Evolutionary conservation across 2,329 filamentous ascomycete genomes (phyloP).

Genomic region (Leptographium flavum): DNA sequence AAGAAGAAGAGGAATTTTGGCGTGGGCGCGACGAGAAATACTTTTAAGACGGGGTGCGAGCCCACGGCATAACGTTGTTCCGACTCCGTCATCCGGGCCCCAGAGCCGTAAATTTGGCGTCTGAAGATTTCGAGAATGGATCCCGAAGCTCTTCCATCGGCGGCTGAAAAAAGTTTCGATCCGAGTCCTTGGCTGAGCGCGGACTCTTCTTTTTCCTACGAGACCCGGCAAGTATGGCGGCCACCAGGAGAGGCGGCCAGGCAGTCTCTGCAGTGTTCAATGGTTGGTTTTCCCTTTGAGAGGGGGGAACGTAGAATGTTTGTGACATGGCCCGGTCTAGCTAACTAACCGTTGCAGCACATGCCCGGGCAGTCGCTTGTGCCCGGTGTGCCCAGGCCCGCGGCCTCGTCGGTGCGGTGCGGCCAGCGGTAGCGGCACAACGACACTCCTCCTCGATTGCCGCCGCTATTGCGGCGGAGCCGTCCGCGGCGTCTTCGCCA

Average conservation of each 20-base stretch:
- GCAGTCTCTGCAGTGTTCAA: slow-evolving; percentile 33
- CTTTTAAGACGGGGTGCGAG: not conserved
- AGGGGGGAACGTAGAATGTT: not conserved
- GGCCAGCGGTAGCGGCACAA: slow-evolving; percentile 2
- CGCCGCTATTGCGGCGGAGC: slow-evolving; percentile 13
- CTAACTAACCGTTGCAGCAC: slow-evolving; percentile 1
- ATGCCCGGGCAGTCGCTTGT: slow-evolving; percentile 13
- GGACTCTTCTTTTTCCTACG: not conserved
- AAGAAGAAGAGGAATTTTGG: slow-evolving; percentile 16
- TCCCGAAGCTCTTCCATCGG: not conserved
- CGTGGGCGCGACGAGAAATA: not conserved
- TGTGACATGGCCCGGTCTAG: not conserved
- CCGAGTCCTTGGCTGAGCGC: not conserved
- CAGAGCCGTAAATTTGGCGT: not conserved
- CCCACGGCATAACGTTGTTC: slow-evolving; percentile 3
- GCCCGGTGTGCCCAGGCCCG: slow-evolving; percentile 17
- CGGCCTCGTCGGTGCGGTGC: not conserved
- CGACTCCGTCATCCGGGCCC: slow-evolving; percentile 1
- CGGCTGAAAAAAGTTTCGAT: not conserved
- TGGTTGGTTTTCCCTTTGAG: slow-evolving; percentile 15
- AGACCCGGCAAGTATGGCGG: slow-evolving; percentile 28
- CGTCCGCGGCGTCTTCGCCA: slow-evolving; percentile 16
- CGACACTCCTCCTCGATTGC: slow-evolving; percentile 23
- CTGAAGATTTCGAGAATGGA: not conserved
- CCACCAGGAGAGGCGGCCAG: slow-evolving; percentile 41